phyloP scores from a whole-genome alignment of 2,329 filamentous ascomycete species.

The Claviceps paspali region DNA sequence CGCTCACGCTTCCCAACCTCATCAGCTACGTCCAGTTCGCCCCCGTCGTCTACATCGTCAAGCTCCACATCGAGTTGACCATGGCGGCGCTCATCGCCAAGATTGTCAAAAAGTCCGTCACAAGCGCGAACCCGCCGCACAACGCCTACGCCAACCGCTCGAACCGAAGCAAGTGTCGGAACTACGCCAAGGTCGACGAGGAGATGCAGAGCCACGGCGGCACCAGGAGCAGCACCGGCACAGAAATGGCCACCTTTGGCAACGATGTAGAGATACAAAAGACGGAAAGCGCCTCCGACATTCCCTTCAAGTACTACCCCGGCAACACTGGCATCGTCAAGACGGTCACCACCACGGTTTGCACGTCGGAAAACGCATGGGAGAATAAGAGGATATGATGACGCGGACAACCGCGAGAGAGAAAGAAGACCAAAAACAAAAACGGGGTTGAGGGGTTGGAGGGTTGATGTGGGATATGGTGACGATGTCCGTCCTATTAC shows the following conservation, averaged over 20 bases:
- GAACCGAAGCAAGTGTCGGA: background rate
- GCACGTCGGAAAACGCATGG: too few relatives aligned
- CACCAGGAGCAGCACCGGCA: background rate
- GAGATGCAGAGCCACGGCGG: background rate
- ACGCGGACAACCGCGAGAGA: too few relatives aligned
- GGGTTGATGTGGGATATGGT: too few relatives aligned
- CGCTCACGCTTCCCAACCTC: background rate
- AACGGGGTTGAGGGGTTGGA: too few relatives aligned
- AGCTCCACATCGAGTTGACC: constrained; percentile 36
- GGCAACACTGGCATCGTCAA: background rate
- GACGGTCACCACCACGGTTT: constrained; percentile 2
- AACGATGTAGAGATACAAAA: constrained; percentile 5
- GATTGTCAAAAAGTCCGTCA: constrained; percentile 10
- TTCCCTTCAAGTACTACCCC: background rate
- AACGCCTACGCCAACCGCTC: background rate
- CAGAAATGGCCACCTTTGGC: background rate
- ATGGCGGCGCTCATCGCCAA: constrained; percentile 36
- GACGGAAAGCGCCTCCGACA: background rate
- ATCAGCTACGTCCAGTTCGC: constrained; percentile 29
- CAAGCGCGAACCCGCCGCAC: background rate
- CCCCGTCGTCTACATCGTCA: constrained; percentile 34
- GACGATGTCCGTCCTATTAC: too few relatives aligned
- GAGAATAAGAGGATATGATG: too few relatives aligned
- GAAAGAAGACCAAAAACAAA: too few relatives aligned
- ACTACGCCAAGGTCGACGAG: background rate